Base-by-base conservation (phyloP, 1,139 yeast genomes). In the Scheffersomyces cryptocercus region DNA sequence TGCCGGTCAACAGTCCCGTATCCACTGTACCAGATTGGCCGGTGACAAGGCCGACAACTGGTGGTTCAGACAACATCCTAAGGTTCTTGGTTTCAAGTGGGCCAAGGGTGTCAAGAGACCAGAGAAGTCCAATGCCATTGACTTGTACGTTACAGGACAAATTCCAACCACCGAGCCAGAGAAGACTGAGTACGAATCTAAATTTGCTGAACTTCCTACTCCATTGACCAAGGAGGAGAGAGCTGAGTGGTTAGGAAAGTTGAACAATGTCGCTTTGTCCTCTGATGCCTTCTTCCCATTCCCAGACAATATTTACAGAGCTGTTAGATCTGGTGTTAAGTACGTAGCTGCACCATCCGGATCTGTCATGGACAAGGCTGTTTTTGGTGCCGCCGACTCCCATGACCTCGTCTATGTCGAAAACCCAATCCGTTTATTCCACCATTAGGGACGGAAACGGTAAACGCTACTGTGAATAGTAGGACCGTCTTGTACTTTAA, bases 281-380 rank as follows among this genome's bases (percentile, higher is more conserved):
- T 89, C 97, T 3, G 99, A 93, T 67, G 99, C 99, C 34, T 93
- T 93, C 82, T 93, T 93, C 95, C 99, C 99, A 72, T 93, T 93
- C 93, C 95, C 98, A 53, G 99, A 93, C 71, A 93, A 95, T 63
- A 97, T 95, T 56, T 90, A 91, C 82, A 83, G 99, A 69, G 98
- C 98, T 50, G 97, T 85, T 44, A 84, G 88, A 75, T 86, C 96
- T 24, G 99, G 99, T 67, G 99, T 90, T 58, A 89, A 88, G 71
- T 93, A 75, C 73, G 79, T 93, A 62, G 95, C 97, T 58, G 99
- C 99, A 42, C 97, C 99, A 50, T 82, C 95, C 42, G 99, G 99
- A 42, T 89, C 97, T 13, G 97, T 95, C 52, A 93, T 89, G 91
- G 99, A 93, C 72, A 85, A 88, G 77, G 96, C 93, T 46, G 99